These are phyloP conservation scores for Penicillium sp. DNA, from an alignment of 2,329 filamentous ascomycete species.

Conservation along the genomic window DNA sequence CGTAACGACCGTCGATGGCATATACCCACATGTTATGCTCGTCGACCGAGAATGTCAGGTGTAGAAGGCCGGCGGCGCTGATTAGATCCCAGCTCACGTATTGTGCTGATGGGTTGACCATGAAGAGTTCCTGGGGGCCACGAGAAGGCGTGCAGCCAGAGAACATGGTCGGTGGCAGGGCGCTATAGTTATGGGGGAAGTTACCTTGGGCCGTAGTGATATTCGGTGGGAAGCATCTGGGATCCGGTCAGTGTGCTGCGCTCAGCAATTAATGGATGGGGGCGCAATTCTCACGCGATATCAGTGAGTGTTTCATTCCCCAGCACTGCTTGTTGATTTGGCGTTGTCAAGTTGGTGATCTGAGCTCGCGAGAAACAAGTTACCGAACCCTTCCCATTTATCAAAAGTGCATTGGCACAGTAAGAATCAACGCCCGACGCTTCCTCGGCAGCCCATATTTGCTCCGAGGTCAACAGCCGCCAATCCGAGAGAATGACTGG, in stretches of 20 bases:
- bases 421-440: slow-evolving; percentile 41
- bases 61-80: slow-evolving; percentile 32
- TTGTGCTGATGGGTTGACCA: slow-evolving; percentile 31
- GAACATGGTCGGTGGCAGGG: slow-evolving; percentile 22
- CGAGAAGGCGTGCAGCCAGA: slow-evolving; percentile 25
- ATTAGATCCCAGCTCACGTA: slow-evolving; percentile 43
- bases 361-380: slow-evolving; percentile 22
- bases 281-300: slow-evolving; percentile 23
- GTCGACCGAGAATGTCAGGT: slow-evolving; percentile 44
- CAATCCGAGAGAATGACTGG: slow-evolving; percentile 58
- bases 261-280: background rate
- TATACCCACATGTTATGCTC: slow-evolving; percentile 48
- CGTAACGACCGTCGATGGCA: slow-evolving; percentile 45
- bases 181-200: slow-evolving; percentile 19
- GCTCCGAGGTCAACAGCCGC: slow-evolving; percentile 53
- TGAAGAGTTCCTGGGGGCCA: slow-evolving; percentile 28
- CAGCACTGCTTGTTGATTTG: slow-evolving; percentile 9
- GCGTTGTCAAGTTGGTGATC: slow-evolving; percentile 35
- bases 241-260: background rate
- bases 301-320: slow-evolving; percentile 27
- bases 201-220: slow-evolving; percentile 15
- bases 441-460: slow-evolving; percentile 37
- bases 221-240: slow-evolving; percentile 27
- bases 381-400: slow-evolving; percentile 56
- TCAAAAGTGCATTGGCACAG: slow-evolving; percentile 61